Evolutionary conservation across 371 early-diverging fungal genomes (phyloP).

Genomic region (Lichtheimia ornata): DNA sequence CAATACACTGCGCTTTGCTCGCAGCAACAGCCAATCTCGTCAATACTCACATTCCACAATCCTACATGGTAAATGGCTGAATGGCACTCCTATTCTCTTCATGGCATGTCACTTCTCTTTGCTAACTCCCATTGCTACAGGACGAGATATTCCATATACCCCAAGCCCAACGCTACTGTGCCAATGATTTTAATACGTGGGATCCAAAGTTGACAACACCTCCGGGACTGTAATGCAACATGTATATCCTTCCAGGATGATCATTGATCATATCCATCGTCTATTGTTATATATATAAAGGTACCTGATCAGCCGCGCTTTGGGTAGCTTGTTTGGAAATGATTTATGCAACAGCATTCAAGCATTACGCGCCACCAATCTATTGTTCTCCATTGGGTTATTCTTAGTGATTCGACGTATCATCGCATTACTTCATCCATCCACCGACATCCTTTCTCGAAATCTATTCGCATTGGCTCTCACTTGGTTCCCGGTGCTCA

Average conservation of each 20-base stretch:
- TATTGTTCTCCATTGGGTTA: constrained; percentile 51
- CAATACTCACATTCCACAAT: constrained; percentile 41
- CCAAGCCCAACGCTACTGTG: constrained; percentile 88
- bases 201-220: constrained; percentile 96
- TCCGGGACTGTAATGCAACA: constrained; percentile 80
- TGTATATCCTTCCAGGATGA: background rate
- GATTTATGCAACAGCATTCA: constrained; percentile 4
- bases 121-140: constrained; percentile 34
- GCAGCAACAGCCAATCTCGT: constrained; percentile 24
- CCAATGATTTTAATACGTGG: constrained; percentile 72
- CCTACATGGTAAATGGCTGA: constrained; percentile 60
- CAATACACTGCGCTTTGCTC: constrained; percentile 22
- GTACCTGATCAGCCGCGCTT: constrained; percentile 48
- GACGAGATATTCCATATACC: constrained; percentile 95
- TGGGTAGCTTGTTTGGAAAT: constrained; percentile 10
- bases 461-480: constrained; percentile 59
- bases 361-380: constrained; percentile 58
- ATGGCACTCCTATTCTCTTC: background rate
- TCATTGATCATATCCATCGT: background rate
- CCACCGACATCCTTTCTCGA: constrained; percentile 9
- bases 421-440: constrained; percentile 36
- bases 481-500: constrained; percentile 75
- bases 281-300: constrained; percentile 19
- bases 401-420: constrained; percentile 50
- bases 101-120: background rate